phyloP scores from a whole-genome alignment of 2,329 filamentous ascomycete genomes.

The Endothia cerciana region DNA sequence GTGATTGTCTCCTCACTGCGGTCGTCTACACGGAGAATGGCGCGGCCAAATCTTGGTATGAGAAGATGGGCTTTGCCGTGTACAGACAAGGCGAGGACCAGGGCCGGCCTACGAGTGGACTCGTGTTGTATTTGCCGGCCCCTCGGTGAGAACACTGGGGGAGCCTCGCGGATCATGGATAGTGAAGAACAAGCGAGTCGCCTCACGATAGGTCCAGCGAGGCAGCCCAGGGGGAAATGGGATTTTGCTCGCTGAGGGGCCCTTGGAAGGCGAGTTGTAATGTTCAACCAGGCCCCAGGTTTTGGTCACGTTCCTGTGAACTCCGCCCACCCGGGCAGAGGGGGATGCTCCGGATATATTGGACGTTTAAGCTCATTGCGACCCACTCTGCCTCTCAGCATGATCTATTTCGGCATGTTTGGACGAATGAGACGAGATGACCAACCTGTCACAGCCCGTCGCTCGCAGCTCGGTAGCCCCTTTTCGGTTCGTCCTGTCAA shows the following conservation, averaged over 20 bases:
- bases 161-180: too few species aligned
- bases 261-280: too few species aligned
- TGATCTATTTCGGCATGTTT: background rate
- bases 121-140: slow-evolving; percentile 5
- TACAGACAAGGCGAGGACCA: slow-evolving; percentile 4
- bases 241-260: background rate
- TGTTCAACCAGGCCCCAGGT: too few species aligned
- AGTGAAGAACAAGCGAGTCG: too few species aligned
- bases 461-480: background rate
- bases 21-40: slow-evolving; percentile 30
- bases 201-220: background rate
- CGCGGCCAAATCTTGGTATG: slow-evolving; percentile 4
- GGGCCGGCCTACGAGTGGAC: slow-evolving; percentile 4
- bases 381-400: background rate
- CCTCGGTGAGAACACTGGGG: background rate
- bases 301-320: background rate
- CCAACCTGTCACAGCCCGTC: background rate
- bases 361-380: background rate
- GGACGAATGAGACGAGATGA: background rate
- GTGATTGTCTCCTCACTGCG: slow-evolving; percentile 28
- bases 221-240: background rate
- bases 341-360: background rate
- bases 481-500: background rate
- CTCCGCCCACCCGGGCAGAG: background rate
- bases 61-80: slow-evolving; percentile 11